Base-by-base conservation (phyloP, 805 yeast species). In the Hermanozyma aechmeae region DNA sequence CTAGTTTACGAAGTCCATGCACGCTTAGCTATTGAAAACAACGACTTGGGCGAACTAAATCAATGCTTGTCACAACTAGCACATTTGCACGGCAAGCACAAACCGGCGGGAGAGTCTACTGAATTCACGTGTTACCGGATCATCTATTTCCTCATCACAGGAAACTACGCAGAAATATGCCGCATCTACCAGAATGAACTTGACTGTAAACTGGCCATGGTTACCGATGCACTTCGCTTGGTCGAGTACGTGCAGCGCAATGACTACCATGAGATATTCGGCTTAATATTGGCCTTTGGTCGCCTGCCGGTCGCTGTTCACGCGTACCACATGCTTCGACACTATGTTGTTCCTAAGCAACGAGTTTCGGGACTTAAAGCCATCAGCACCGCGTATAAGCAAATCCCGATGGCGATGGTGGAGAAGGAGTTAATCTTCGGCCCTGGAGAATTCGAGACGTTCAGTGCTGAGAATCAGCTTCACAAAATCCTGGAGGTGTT, bases 1-100 rank as follows among this genome's bases (percentile, higher is more conserved):
- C 48, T 58, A 31, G 95, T 85, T 0, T 89, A 92, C 52, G 92
- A 85, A 52, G 68, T 76, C 3, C 94, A 89, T 53, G 92, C 92
- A 4, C 71, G 86, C 27, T 61, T 87, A n/a, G 94, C 96, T 0
- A 67, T 89, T 22, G 80, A 76, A 41, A 77, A 80, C 46, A 68
- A 71, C 23, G 98, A 89, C 52, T 56, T 89, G 38, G 96, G 96
- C 7, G 97, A 92, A 52, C 86, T 82, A 51, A 92, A 92, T 57
- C 96, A 89, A 51, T 92, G 97, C 50, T 94, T 82, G 52, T 74
- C 93, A 11, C 84, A 85, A 43, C 56, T 92, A 28, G 72, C 72
- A 38, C 61, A 68, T 25, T 58, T 87, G 15, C 87, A 79, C 46
- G 69, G 61, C 16, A 35, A 40, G 13, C 47, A 48, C 14, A 51